Conservation (phyloP, 2,329 filamentous ascomycete genomes). For the Penicillium corylophilum region DNA sequence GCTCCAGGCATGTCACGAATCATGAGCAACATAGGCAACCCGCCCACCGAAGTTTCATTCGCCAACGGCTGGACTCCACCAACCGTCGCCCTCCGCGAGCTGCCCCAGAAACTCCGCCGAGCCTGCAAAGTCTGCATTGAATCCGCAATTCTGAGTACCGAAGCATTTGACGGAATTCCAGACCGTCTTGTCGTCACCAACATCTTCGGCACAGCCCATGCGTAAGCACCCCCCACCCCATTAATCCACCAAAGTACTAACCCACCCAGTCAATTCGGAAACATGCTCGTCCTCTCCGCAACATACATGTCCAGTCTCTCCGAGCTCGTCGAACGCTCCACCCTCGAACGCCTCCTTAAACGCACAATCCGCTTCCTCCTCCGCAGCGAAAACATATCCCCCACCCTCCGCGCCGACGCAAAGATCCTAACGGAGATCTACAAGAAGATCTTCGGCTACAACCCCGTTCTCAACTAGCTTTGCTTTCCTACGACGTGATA, state of each 20-base stretch:
- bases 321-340: conserved; percentile 55
- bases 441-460: conserved; percentile 43
- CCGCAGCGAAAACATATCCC: conserved; percentile 68
- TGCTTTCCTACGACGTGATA: background rate
- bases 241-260: background rate
- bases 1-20: conserved; percentile 32
- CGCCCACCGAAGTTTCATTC: conserved; percentile 16
- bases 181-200: conserved; percentile 83
- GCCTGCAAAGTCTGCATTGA: conserved; percentile 64
- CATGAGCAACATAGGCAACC: conserved; percentile 36
- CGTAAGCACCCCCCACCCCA: conserved; percentile 63
- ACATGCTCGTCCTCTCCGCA: conserved; percentile 85
- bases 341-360: conserved; percentile 61
- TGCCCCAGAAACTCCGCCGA: conserved; percentile 48
- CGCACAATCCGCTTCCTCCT: conserved; percentile 76
- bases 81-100: conserved; percentile 24
- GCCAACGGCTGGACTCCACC: conserved; percentile 19
- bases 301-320: conserved; percentile 69
- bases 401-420: conserved; percentile 71
- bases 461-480: conserved; percentile 10
- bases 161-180: conserved; percentile 68
- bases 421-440: conserved; percentile 64
- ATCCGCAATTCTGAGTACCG: conserved; percentile 80
- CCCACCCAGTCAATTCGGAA: conserved; percentile 81
- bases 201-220: conserved; percentile 90